phyloP scores from a whole-genome alignment of 2,329 filamentous ascomycete genomes.

The Graphium sp. region DNA sequence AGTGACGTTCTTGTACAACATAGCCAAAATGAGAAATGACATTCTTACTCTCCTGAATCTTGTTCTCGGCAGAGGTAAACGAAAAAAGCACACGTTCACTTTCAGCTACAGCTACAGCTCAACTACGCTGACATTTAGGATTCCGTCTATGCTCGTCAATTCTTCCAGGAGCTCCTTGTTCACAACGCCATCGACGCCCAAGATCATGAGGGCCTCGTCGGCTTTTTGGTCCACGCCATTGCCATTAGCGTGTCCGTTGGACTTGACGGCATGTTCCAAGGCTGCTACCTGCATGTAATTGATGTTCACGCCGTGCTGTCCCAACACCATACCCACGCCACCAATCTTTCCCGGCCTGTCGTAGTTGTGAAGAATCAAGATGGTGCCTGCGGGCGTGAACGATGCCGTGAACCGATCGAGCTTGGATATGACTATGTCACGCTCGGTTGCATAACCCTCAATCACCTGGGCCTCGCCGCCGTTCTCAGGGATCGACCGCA shows the following conservation, averaged over 20 bases:
- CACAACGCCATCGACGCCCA: constrained; percentile 54
- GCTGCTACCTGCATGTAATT: constrained; percentile 60
- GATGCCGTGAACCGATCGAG: constrained; percentile 58
- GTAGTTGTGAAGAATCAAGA: constrained; percentile 69
- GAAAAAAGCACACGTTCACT: no score
- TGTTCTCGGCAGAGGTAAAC: no score
- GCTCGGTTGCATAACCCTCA: constrained; percentile 50
- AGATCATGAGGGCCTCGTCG: constrained; percentile 67
- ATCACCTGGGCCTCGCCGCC: constrained; percentile 26
- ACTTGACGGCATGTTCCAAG: constrained; percentile 19
- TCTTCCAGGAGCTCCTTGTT: constrained; percentile 34
- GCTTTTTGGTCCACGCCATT: constrained; percentile 11
- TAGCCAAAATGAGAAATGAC: no score
- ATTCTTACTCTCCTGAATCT: no score
- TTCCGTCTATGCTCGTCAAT: constrained; percentile 30
- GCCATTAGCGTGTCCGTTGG: constrained; percentile 2
- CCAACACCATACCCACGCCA: constrained; percentile 55
- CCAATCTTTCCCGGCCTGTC: constrained; percentile 74
- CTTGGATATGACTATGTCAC: constrained; percentile 51
- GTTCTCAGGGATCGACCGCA: constrained; percentile 32
- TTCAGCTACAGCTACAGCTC: constrained; percentile 14
- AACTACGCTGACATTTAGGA: constrained; percentile 37
- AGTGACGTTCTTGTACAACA: no score
- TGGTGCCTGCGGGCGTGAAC: constrained; percentile 55
- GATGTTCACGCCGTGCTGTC: constrained; percentile 58